Percentiles rank a stretch among this genome's conserved stretches.
These are phyloP conservation scores for Hylodesmum podocarpum DNA, from an alignment of 306 rosid species.

Conservation along the genomic window DNA sequence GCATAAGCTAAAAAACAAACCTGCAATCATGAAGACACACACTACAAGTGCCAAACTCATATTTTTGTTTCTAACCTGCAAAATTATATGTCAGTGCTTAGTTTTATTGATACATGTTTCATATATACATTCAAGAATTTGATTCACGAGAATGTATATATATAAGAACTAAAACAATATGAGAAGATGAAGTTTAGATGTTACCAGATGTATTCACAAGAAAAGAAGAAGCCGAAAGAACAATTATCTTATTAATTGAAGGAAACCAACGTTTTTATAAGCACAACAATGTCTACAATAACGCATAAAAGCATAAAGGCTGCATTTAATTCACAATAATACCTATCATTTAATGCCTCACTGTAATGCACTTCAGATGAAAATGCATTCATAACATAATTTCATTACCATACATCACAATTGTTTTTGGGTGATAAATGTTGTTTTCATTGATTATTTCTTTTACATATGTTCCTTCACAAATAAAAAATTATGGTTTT, in stretches of 20 bases:
- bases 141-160: neutral
- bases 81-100: neutral
- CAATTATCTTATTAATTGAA: neutral
- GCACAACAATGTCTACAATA: neutral
- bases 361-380: neutral
- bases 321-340: neutral
- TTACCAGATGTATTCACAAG: neutral
- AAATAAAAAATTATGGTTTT: no score
- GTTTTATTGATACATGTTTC: neutral
- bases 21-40: conserved; percentile 15
- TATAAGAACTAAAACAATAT: neutral
- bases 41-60: conserved; percentile 18
- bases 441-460: no score
- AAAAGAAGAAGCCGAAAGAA: neutral
- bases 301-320: neutral
- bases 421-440: no score
- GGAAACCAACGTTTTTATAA: neutral
- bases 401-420: neutral
- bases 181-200: neutral
- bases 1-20: neutral
- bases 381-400: no score
- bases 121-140: neutral
- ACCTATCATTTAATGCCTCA: neutral
- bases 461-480: no score
- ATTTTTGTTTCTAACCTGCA: conserved; percentile 14